phyloP scores from a whole-genome alignment of 805 yeast genomes.

The Metschnikowia orientalis region DNA sequence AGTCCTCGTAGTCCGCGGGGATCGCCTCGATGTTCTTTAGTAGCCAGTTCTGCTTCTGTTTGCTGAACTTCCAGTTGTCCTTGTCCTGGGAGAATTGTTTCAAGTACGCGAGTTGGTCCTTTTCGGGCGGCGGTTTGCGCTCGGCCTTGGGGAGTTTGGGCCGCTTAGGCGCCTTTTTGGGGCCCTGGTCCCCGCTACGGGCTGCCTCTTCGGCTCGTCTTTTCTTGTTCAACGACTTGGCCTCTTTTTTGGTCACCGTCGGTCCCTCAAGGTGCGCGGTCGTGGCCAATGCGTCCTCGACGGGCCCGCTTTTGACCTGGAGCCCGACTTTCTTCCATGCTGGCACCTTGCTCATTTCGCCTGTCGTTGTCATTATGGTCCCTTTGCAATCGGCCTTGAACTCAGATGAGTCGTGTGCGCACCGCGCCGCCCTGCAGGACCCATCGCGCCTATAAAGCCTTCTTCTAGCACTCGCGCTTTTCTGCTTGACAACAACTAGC shows the following conservation, averaged over 20 bases:
- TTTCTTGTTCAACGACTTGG: conserved; percentile 38
- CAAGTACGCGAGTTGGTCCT: conserved; percentile 67
- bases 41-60: conserved; percentile 85
- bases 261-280: conserved; percentile 44
- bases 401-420: conserved; percentile 13
- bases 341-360: conserved; percentile 42
- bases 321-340: conserved; percentile 84
- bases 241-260: conserved; percentile 38
- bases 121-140: conserved; percentile 69
- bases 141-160: conserved; percentile 64
- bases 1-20: conserved; percentile 49
- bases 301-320: conserved; percentile 46
- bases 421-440: conserved; percentile 7
- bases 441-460: conserved; percentile 7
- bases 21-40: conserved; percentile 54
- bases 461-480: neutral
- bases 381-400: neutral
- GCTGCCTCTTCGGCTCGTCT: conserved; percentile 22
- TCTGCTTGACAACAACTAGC: neutral
- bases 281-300: conserved; percentile 42
- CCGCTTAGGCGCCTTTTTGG: conserved; percentile 64
- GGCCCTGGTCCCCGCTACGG: conserved; percentile 11
- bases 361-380: neutral
- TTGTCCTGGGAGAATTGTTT: conserved; percentile 53
- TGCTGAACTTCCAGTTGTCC: conserved; percentile 75